Evolutionary conservation across 306 rosid species (phyloP).

Genomic region (Dalbergia cochinchinensis): DNA sequence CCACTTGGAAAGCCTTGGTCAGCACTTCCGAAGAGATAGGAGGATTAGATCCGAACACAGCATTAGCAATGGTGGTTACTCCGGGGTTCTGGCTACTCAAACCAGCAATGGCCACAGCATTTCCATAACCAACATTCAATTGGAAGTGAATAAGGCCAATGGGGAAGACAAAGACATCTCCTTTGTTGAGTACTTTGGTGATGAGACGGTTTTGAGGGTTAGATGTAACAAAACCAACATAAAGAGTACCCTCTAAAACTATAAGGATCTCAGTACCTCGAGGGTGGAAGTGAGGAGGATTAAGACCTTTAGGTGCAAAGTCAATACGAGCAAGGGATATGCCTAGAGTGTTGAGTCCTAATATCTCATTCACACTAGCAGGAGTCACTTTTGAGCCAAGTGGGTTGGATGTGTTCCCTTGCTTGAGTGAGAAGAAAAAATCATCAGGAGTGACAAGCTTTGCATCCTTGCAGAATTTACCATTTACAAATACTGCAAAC

Average conservation of each 20-base stretch:
- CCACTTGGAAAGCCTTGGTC: slow-evolving; percentile 49
- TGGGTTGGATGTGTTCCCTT: slow-evolving; percentile 36
- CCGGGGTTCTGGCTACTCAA: slow-evolving; percentile 41
- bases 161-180: slow-evolving; percentile 41
- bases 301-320: slow-evolving; percentile 22
- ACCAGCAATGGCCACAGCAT: slow-evolving; percentile 40
- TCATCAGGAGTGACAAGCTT: slow-evolving; percentile 26
- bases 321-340: slow-evolving; percentile 5
- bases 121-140: slow-evolving; percentile 35
- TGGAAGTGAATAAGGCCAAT: slow-evolving; percentile 52
- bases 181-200: slow-evolving; percentile 39
- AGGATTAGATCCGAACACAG: slow-evolving; percentile 50
- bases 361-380: neutral
- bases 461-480: slow-evolving; percentile 53
- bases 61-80: slow-evolving; percentile 32
- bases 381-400: slow-evolving; percentile 34
- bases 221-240: slow-evolving; percentile 48
- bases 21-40: slow-evolving; percentile 40
- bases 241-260: slow-evolving; percentile 47
- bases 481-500: slow-evolving; percentile 51
- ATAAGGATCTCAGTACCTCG: slow-evolving; percentile 34
- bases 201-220: slow-evolving; percentile 24
- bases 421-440: slow-evolving; percentile 36
- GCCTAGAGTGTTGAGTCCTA: too few relatives aligned
- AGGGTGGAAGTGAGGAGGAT: slow-evolving; percentile 39